phyloP scores from a whole-genome alignment of 176 grass and related monocot genomes.

The Cocos nucifera region DNA sequence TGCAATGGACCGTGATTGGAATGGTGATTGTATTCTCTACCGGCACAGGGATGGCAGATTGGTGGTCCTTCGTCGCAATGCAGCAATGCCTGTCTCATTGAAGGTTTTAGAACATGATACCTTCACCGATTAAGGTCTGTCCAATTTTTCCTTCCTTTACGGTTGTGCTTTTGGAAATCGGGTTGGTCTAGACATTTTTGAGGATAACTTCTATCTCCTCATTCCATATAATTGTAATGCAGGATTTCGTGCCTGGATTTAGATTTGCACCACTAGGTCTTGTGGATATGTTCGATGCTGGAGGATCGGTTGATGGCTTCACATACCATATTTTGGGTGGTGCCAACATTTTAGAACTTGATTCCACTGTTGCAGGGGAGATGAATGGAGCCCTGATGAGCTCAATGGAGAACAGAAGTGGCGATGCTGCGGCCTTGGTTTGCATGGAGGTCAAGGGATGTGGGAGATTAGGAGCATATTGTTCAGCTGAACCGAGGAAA shows the following conservation, averaged over 20 bases:
- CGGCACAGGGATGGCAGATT: conserved; percentile 34
- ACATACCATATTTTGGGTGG: conserved; percentile 46
- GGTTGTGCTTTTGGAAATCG: too few species aligned
- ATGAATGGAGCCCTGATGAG: background rate
- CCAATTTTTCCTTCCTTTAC: too few species aligned
- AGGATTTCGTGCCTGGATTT: conserved; percentile 52
- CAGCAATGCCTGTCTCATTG: conserved; percentile 51
- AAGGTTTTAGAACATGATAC: conserved; percentile 74
- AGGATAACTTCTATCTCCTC: too few species aligned
- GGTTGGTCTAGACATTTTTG: too few species aligned
- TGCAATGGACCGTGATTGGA: conserved; percentile 50
- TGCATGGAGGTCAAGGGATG: conserved; percentile 71
- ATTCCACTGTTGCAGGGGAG: conserved; percentile 1
- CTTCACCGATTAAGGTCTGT: conserved; percentile 72
- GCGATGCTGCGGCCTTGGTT: conserved; percentile 37
- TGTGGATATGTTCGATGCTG: conserved; percentile 82
- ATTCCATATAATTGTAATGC: background rate
- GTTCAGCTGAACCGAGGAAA: conserved; percentile 41
- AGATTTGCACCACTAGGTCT: conserved; percentile 68
- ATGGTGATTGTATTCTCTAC: conserved; percentile 60
- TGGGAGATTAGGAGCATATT: conserved; percentile 64
- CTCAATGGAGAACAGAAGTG: background rate
- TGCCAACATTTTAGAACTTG: conserved; percentile 1
- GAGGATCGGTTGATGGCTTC: conserved; percentile 59
- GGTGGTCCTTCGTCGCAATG: conserved; percentile 32